Evolutionary conservation across 225 moss, liverwort and hornwort genomes (phyloP).

Genomic region (Neckera pumila): DNA sequence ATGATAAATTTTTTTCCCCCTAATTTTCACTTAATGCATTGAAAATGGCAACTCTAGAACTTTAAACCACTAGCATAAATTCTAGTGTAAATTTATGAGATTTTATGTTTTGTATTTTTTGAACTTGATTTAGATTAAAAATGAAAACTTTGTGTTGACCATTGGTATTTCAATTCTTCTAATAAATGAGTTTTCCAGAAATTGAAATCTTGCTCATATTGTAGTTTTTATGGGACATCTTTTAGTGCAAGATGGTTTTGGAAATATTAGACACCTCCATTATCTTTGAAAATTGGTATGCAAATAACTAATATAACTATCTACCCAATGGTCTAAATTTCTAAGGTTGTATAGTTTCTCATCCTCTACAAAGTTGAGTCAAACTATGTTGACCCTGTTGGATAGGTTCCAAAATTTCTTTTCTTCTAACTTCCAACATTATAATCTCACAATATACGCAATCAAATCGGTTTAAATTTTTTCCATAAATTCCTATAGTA

Average conservation of each 20-base stretch:
- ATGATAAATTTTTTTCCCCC: neutral
- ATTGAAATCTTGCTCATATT: neutral
- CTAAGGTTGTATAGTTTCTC: neutral
- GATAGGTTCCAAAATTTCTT: neutral
- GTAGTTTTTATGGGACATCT: neutral
- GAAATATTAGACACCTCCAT: neutral
- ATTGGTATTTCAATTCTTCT: neutral
- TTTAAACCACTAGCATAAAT: neutral
- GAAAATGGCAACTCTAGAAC: neutral
- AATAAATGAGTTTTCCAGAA: neutral
- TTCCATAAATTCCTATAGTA: neutral
- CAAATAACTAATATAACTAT: neutral
- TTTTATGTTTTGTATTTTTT: neutral
- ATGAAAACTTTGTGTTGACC: accelerated
- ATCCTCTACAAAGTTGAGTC: no score
- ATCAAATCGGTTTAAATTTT: accelerated
- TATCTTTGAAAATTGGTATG: neutral
- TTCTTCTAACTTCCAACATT: neutral
- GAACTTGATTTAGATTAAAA: neutral
- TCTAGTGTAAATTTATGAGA: neutral
- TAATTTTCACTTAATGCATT: neutral
- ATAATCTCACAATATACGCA: neutral
- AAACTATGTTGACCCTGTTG: accelerated
- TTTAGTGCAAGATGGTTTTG: neutral
- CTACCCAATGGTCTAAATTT: neutral